Evolutionary conservation across 208 protist genomes (phyloP), one percentile per base, ranked within the genome.

Genomic region (Vickermania ingenoplastis): DNA sequence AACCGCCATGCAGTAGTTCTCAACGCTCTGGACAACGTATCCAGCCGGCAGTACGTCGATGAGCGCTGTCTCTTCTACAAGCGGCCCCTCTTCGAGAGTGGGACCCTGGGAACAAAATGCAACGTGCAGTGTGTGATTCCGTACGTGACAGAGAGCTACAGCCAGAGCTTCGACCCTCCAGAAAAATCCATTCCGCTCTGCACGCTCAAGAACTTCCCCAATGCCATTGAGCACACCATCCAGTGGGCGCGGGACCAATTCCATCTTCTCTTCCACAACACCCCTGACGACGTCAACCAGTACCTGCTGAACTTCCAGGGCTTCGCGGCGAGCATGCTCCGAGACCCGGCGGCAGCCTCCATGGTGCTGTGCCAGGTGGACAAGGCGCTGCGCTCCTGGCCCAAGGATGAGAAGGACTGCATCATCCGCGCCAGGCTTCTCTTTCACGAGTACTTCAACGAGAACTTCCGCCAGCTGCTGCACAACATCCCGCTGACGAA

Each of bases 171-270:
- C 59, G 98, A 99, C 75, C 98, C 97, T 23, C 97, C 97, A 25
- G 97, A 99, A 77, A 98, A 99, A 73, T 81, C 83, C 4, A 99
- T 99, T 67, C 98, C 99, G 25, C 86, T 99, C n/a, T 99, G 99
- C 81, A 99, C 98, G 14, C 78, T 99, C 21, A 98, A 99, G 75
- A 99, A 99, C 79, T 99, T 99, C 83, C 99, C 99, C n/a, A 97
- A 99, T 76, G 75, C 84, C 25, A 99, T 99, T 77, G 97, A 99
- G 77, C 98, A 99, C 78, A 98, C 95, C 4, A 98, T 99, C 65
- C 96, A 98, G 82, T 97, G 91, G 92, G 89, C 94, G 26, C 75
- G 93, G 31, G 90, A 97, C 56, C 73, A 89, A 45, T 97, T 97
- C 63, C 77, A 96, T 59, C 63, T 91, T 31, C 61, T 97, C 26